These are phyloP conservation scores for Penicillium odoratum DNA, from an alignment of 495 filamentous ascomycete species.

Conservation along the genomic window DNA sequence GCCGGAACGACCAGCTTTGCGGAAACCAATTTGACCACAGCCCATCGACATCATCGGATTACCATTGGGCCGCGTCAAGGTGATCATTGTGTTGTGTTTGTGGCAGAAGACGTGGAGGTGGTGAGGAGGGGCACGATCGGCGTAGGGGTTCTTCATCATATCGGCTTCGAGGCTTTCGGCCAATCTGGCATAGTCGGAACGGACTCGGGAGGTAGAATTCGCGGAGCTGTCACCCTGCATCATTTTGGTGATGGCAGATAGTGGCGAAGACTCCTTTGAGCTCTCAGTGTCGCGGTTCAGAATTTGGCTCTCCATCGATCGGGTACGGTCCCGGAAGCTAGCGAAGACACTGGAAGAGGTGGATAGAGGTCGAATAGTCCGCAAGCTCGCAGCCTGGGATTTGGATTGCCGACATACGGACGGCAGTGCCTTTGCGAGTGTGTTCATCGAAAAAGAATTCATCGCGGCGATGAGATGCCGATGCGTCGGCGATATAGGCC, in stretches of 20 bases:
- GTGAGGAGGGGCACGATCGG: conserved; percentile 55
- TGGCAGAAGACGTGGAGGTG: conserved; percentile 83
- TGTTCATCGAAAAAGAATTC: conserved; percentile 38
- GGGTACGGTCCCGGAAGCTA: conserved; percentile 17
- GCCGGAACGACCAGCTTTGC: conserved; percentile 69
- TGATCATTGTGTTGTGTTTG: conserved; percentile 93
- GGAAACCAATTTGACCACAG: conserved; percentile 83
- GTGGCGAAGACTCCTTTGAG: conserved; percentile 24
- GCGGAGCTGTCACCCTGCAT: conserved; percentile 28
- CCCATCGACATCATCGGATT: conserved; percentile 72
- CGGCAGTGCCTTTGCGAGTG: conserved; percentile 36
- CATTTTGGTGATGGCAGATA: conserved; percentile 36
- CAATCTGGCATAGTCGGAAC: conserved; percentile 32
- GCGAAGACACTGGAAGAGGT: conserved; percentile 23
- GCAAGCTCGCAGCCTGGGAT: conserved; percentile 16
- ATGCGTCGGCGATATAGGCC: conserved; percentile 8
- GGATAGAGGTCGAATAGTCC: conserved; percentile 30
- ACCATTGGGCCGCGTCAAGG: conserved; percentile 77
- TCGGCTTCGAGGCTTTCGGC: conserved; percentile 40
- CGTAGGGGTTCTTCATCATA: conserved; percentile 39
- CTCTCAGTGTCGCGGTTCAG: conserved; percentile 24
- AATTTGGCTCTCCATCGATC: conserved; percentile 35
- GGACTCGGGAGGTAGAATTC: conserved; percentile 20
- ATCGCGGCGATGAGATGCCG: conserved; percentile 26
- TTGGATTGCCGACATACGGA: conserved; percentile 36